Percentiles rank a stretch among this genome's conserved stretches.
Evolutionary conservation across 495 filamentous ascomycete species (phyloP).

Genomic region (Parachaetomium inaequale): DNA sequence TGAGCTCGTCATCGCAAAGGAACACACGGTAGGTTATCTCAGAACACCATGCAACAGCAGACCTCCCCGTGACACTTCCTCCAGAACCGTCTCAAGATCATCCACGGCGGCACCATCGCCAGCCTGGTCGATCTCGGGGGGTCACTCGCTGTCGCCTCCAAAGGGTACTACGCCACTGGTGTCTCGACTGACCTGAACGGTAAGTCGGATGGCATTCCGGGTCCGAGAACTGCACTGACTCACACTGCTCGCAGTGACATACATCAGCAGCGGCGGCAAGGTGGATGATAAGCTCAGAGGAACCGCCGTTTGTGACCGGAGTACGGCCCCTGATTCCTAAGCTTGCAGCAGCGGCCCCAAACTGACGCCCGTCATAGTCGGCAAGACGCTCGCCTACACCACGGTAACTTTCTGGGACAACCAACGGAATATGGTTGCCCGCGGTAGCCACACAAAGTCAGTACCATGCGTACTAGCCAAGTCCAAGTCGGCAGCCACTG

Average conservation of each 20-base stretch:
- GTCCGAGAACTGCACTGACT: not conserved
- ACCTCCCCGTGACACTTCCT: not conserved
- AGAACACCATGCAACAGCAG: not conserved
- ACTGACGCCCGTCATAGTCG: constrained; percentile 55
- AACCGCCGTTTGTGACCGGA: constrained; percentile 76
- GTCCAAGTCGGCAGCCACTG: not conserved
- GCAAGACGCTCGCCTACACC: constrained; percentile 89
- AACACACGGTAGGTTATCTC: constrained; percentile 69
- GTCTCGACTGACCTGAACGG: constrained; percentile 91
- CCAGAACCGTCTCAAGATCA: constrained; percentile 82
- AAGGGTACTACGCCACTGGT: constrained; percentile 81
- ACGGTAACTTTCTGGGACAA: constrained; percentile 71
- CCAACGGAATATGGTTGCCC: constrained; percentile 74
- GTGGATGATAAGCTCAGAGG: constrained; percentile 73
- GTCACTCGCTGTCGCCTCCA: constrained; percentile 87
- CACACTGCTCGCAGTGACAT: constrained; percentile 59
- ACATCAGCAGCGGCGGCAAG: constrained; percentile 77
- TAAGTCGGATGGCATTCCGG: constrained; percentile 32
- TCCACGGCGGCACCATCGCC: constrained; percentile 94
- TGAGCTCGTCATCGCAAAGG: constrained; percentile 76
- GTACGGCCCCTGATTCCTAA: constrained; percentile 43
- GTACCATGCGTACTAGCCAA: constrained; percentile 22
- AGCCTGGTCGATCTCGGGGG: constrained; percentile 95
- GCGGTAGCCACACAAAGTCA: constrained; percentile 96
- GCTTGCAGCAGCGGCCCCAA: not conserved